Percentiles rank a stretch among this genome's conserved stretches.
Evolutionary conservation across 768 basidiomycete genomes (phyloP).

Genomic region (Suillus plorans): DNA sequence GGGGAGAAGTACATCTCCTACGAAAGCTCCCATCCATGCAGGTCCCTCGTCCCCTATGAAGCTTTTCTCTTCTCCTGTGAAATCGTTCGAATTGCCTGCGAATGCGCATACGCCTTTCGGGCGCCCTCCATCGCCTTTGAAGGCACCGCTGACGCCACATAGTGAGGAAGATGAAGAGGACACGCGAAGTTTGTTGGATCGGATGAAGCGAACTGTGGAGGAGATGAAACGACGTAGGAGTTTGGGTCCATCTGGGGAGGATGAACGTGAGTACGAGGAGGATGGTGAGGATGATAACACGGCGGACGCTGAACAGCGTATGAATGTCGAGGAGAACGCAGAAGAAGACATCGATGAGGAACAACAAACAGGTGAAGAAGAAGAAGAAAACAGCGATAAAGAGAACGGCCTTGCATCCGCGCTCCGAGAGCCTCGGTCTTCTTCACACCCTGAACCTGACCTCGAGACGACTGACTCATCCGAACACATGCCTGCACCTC

Average conservation of each 20-base stretch:
- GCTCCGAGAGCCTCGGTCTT: neutral
- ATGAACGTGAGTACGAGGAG: conserved; percentile 28
- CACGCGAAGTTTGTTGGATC: conserved; percentile 33
- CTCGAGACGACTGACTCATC: conserved; percentile 13
- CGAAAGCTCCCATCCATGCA: neutral
- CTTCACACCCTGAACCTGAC: neutral
- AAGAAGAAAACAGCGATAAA: conserved; percentile 11
- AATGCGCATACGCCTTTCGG: neutral
- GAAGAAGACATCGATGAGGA: conserved; percentile 11
- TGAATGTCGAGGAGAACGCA: conserved; percentile 40
- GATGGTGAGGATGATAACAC: conserved; percentile 45
- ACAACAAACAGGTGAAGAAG: neutral
- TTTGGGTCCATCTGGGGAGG: conserved; percentile 18
- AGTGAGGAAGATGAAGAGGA: conserved; percentile 32
- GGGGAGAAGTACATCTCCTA: conserved; percentile 5
- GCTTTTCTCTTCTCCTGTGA: conserved; percentile 2
- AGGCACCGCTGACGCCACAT: conserved; percentile 10
- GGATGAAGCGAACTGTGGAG: conserved; percentile 38
- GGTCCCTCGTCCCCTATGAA: conserved; percentile 9
- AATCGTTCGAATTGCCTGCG: neutral
- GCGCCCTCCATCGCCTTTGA: neutral
- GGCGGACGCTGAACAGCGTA: conserved; percentile 26
- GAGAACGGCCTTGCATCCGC: conserved; percentile 11
- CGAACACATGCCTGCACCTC: conserved; percentile 11
- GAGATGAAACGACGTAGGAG: conserved; percentile 32